Base-by-base conservation (phyloP, 2,329 filamentous ascomycete species). In the Penicillium sp. region DNA sequence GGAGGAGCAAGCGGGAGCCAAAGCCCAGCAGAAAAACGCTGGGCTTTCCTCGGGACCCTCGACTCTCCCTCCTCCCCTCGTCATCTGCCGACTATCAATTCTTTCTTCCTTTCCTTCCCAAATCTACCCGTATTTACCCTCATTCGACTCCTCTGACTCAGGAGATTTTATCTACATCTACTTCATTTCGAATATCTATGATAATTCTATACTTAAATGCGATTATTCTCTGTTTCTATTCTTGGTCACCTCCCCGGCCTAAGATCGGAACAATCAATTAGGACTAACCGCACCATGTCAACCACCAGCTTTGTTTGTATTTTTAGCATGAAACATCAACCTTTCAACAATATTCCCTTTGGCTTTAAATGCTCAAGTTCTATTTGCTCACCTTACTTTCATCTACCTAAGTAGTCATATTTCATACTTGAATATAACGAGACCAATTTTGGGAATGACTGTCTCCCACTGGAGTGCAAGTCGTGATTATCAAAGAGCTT, bases 101-200 rank as follows among this genome's bases (percentile, higher is more conserved):
- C 38, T 41, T 48, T 38, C 37, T 36, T 35, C 9, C 48, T 55
- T 54, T 30, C 31, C 44, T 57, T 57, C 59, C 63, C 65, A 72
- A 76, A 75, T 64, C 70, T 73, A 74, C 69, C 75, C 78, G 74
- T 88, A 82, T 79, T 85, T 86, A 80, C 83, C 83, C 86, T 89
- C 81, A 67, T 86, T 86, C 67, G 78, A 77, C 75, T 84, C 85
- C 76, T 72, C 73, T 40, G 46, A 53, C 48, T 41, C 54, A 59
- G 74, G 60, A 73, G 77, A 73, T 77, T 75, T 42, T 68, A 63
- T 7, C 12, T 41, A 22, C 4, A 16, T 17, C 17, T 22, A 8
- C 0, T 14, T 6, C 0, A 22, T 30, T 38, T 26, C 14, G 33
- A 16, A 5, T 12, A 11, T 3, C 6, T 68, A 69, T 10, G 1